Percentiles rank a stretch among this genome's conserved stretches.
Evolutionary conservation across 106 monocot genomes (phyloP).

Genomic region (Alisma plantagoaquatica): DNA sequence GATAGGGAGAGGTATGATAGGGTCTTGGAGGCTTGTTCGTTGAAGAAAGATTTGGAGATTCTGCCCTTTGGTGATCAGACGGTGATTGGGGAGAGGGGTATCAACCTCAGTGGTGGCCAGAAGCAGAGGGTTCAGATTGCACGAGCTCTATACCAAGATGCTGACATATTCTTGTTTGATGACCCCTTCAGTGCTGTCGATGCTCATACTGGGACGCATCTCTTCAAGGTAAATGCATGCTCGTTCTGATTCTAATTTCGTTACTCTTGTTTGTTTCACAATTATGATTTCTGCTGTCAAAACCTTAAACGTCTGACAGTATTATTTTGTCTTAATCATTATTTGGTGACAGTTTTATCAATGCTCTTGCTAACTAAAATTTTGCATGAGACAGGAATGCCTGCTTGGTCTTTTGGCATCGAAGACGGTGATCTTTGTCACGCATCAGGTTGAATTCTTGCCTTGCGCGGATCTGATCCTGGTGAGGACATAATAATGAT

Average conservation of each 20-base stretch:
- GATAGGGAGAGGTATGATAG: conserved; percentile 54
- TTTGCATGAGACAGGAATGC: conserved; percentile 87
- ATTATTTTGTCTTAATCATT: no score
- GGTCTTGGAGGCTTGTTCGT: conserved; percentile 57
- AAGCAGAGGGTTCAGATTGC: conserved; percentile 95
- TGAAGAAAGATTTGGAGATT: conserved; percentile 92
- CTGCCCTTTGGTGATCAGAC: conserved; percentile 83
- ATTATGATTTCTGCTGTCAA: no score
- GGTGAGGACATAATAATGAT: no score
- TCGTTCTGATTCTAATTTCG: no score
- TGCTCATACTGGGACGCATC: conserved; percentile 82
- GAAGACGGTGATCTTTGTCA: conserved; percentile 83
- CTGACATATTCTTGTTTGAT: conserved; percentile 80
- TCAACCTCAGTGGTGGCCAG: conserved; percentile 93
- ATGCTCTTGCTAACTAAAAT: no score
- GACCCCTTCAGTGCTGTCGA: conserved; percentile 97
- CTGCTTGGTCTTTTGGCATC: conserved; percentile 54
- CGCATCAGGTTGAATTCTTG: conserved; percentile 92
- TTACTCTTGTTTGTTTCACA: no score
- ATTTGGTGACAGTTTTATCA: no score
- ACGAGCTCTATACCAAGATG: conserved; percentile 84
- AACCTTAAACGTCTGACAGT: no score
- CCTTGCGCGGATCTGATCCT: conserved; percentile 85
- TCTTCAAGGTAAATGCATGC: conserved; percentile 56
- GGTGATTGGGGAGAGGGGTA: conserved; percentile 82